Percentiles rank a stretch among this genome's conserved stretches.
Evolutionary conservation across 1,284 basidiomycete genomes (phyloP).

Genomic region (Phenoliferia sp.): DNA sequence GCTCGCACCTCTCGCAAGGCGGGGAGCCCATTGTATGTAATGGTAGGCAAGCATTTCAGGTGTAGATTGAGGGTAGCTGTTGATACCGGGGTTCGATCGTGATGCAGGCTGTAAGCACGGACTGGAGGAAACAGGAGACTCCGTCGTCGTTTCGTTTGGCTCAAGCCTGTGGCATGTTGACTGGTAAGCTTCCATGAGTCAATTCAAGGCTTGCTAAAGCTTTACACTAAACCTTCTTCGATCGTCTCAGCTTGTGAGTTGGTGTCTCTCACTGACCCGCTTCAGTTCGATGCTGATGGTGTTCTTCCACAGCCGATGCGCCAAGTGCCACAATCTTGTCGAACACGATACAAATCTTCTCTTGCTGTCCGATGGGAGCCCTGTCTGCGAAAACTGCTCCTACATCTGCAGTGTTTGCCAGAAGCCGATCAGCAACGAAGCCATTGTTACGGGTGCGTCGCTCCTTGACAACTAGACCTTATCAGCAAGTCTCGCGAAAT

Average conservation of each 20-base stretch:
- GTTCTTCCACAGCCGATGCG: constrained; percentile 41
- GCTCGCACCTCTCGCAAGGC: too few relatives aligned
- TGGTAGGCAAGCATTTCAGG: constrained; percentile 7
- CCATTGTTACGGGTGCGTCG: constrained; percentile 73
- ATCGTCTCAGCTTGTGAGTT: constrained; percentile 7
- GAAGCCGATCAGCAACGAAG: constrained; percentile 87
- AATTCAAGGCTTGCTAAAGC: too few relatives aligned
- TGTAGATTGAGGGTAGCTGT: not conserved
- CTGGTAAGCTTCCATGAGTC: too few relatives aligned
- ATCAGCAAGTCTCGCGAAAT: not conserved
- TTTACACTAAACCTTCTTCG: too few relatives aligned
- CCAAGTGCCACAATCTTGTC: constrained; percentile 51
- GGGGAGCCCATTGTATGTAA: constrained; percentile 22
- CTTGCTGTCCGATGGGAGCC: constrained; percentile 90
- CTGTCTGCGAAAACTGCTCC: constrained; percentile 93
- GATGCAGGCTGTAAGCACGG: constrained; percentile 26
- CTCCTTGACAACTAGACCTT: not conserved
- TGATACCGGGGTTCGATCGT: not conserved
- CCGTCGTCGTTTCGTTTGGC: constrained; percentile 35
- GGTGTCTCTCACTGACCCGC: not conserved
- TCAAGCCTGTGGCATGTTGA: constrained; percentile 13
- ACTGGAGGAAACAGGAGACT: constrained; percentile 33
- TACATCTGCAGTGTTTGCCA: constrained; percentile 92
- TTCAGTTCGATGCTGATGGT: not conserved
- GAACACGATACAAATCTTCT: constrained; percentile 89